Evolutionary conservation across 148 eudicot genomes (phyloP), one percentile per base, ranked within the genome.

Genomic region (Heliamphora exappendiculata): DNA sequence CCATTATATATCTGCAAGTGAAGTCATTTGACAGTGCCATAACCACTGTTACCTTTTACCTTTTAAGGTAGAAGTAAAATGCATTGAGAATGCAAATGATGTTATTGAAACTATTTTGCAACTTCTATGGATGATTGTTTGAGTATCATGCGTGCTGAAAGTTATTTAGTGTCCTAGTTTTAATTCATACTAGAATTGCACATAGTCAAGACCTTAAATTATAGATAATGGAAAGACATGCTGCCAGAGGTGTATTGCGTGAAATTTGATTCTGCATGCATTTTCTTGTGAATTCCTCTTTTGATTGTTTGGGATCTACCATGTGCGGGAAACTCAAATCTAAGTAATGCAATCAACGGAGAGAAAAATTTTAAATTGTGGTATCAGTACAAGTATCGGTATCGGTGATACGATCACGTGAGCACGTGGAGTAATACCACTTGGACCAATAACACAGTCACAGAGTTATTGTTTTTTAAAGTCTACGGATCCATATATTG

Each of bases 111-210:
- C 73, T 44, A n/a, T 5, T 66, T 66, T 36, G 2, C 42, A 17
- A 20, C 50, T n/a, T 33, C 7, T 5, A 20, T 33, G 41, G 62
- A 33, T 72, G 62, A 7, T 55, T 55, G 65, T 8, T 41, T 4
- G 37, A 73, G 50, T 72, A 69, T 29, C 33, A 24, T 55, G 65
- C 6, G 14, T 13, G 65, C 66, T 57, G 65, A 73, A 33, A 54
- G 44, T 37, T 8, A 19, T 10, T 47, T 26, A 3, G 6, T 36
- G 36, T 73, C n/a, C 31, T 58, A 37, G 3, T 37, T n/a, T 57
- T 50, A 24, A 41, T 36, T 55, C 50, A 57, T 73, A 22, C 33
- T 19, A 53, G 36, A 57, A 9, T 12, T 13, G 33, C 17, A 42
- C 33, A 26, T 12, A 11, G n/a, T 44, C 36, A 5, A 16, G 58